Evolutionary conservation across 495 filamentous ascomycete species (phyloP), one percentile per base, ranked within the genome.

Genomic region (Penicillium waksmanii): DNA sequence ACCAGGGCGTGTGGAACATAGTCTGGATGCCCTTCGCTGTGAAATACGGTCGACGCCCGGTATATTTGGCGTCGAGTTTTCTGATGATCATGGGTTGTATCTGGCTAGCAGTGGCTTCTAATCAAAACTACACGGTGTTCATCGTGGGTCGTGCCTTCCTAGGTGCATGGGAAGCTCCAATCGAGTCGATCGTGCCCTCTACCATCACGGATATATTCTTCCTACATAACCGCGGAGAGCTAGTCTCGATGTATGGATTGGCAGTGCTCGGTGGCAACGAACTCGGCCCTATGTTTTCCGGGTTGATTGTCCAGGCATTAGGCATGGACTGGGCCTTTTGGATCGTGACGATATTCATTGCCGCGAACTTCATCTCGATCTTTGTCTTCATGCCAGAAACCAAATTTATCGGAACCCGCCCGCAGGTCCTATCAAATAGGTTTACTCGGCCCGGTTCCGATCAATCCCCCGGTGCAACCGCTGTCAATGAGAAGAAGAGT

Each of bases 171-270:
- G 69, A 78, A 11, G 82, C 81, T 8, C 79, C 82, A 12, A 81
- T 77, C 12, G 82, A 85, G 66, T 77, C 74, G 2, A 74, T 84
- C 35, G 77, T 76, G 0, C 79, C 77, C 9, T 71, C 78, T 13
- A 80, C 80, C 0, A 81, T 84, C 35, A 75, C 78, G n/a, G 84
- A 86, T 58, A 67, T 84, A 31, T 86, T 83, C 66, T 86, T 84
- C 63, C 66, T 86, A 13, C 83, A 86, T 60, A 79, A 86, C 59
- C 72, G 84, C 12, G 84, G 81, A n/a, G 73, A 72, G 2, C 65
- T 83, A 19, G 71, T 77, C 38, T 69, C 74, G 4, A 63, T 81
- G 12, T 84, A 82, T 62, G 78, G 70, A 12, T 65, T 73, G 12
- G 76, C 78, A 34, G 69, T 81, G 8, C 66, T 77, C 0, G 71